Base-by-base conservation (phyloP, 306 rosid genomes). In the Canavalia ensiformis region DNA sequence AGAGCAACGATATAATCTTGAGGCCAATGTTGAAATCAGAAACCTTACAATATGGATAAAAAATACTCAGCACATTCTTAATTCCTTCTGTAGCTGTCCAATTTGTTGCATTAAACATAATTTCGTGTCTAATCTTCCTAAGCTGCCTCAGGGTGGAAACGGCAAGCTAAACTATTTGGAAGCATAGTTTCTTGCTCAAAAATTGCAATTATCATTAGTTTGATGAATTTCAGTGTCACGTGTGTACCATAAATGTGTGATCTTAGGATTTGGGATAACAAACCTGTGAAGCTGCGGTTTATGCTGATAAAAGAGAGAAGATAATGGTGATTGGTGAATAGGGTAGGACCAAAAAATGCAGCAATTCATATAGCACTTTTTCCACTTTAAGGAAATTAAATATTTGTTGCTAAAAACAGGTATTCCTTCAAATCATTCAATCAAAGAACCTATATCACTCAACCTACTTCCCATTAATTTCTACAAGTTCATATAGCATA, bases 341-440 rank as follows among this genome's bases (percentile, higher is more conserved):
- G 65, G 35, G 49, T 66, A 66, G 72, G 70, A 18, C 51, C 10
- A 30, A 31, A 34, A 75, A 57, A 4, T 30, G 70, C 7, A 45
- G 60, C 49, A 28, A 13, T 42, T 65, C 37, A 13, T 62, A 31
- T n/a, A 28, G 31, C 25, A 73, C 30, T 11, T 34, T 73, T 62
- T 12, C 46, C 28, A 33, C 45, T 56, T 45, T 3, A 51, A 64
- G 33, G 18, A 46, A 49, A 39, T 13, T 50, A 12, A 70, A 66
- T 78, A 73, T 46, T 18, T 39, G 75, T 81, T 51, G 11, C 69
- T 12, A 55, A 64, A 74, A 65, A 44, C 60, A 65, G 75, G 54
- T 74, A 41, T 25, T 9, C 75, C 31, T 70, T 6, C 44, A 81
- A 33, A 64, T 44, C 72, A 71, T 9, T 75, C 46, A 49, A 42